Base-by-base conservation (phyloP, 352 stramenopile genomes). In the Pythium phragmiticola region DNA sequence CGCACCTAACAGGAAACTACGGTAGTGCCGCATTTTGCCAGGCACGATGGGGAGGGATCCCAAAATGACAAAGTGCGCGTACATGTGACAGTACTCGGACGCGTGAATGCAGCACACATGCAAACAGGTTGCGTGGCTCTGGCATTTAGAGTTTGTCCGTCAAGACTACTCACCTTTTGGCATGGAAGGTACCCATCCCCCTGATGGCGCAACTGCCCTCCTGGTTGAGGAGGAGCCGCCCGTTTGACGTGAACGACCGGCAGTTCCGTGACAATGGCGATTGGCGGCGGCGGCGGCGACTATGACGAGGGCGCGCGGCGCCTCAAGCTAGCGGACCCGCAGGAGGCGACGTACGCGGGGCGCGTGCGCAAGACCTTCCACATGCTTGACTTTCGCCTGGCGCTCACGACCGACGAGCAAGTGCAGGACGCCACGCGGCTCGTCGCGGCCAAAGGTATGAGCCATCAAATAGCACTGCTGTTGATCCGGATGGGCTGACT, bases 361-460 rank as follows among this genome's bases (percentile, higher is more conserved):
- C 81, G 85, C 21, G 82, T 94, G 62, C 73, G 73, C 69, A 94
- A 92, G 78, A 92, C 77, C 46, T 91, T 91, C 68, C 73, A 78
- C 69, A 88, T 88, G 81, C 74, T 94, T 52, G 85, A 94, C 77
- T 81, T 92, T 54, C 85, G 85, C 69, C 84, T 75, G 23, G 82
- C 85, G 45, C 84, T 94, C 65, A 86, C 80, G 55, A 87, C 76
- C 3, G 60, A 77, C 33, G 48, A 81, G 30, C 70, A 74, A 37
- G 68, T 92, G 48, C 50, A 72, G 17, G 69, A 88, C 28, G 85
- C 85, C 19, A 63, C 74, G 23, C 59, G 65, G 7, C 42, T 87
- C 26, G 69, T 94, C 17, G 57, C 52, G 9, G 69, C 66, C 19
- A 74, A 82, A 59, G 61, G 72, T 69, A 66, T 59, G 64, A 37